Evolutionary conservation across 2,329 filamentous ascomycete species (phyloP), one percentile per base, ranked within the genome.

Genomic region (Ophiocordyceps camponoti-saundersi): DNA sequence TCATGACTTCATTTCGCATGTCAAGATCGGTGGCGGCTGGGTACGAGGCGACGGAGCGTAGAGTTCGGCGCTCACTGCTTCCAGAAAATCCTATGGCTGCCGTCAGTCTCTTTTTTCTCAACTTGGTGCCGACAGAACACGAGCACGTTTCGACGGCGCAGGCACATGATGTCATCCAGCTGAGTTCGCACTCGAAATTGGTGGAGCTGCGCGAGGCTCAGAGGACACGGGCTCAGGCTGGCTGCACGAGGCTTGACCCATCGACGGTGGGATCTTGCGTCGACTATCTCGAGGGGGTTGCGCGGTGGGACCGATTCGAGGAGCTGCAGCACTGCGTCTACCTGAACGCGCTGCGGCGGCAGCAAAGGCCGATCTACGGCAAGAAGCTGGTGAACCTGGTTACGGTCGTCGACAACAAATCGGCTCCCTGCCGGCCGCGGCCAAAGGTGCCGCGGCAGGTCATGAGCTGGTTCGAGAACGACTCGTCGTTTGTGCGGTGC

Each of bases 1-100:
- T 98, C 56, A 92, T 94, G 65, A 98, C 90, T 0, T 96, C 92
- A 1, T 94, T 95, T 61, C 86, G 88, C 3, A 94, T 96, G 83
- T 72, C 77, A 23, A 82, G 73, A 52, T 93, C 89, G 3, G 80
- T 87, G 3, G 70, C 80, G 10, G 78, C 82, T 2, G 77, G 83
- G 34, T 96, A 82, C 56, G 80, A 82, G 54, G 69, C 77, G 46
- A 84, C 82, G 30, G 85, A 93, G 51, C 66, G 77, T 2, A 69
- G 85, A 23, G 67, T 96, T 42, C 76, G 83, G 20, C 73, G 72
- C 45, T 75, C 75, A 16, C 62, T 93, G 7, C 65, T 86, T n/a
- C 68, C 72, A 20, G 65, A 75, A 34, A 69, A 77, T 44, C 72
- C 75, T 0, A 80, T 85, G 64, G 73, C 69, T 44, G 70, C 67